Evolutionary conservation across 257 asterid genomes (phyloP), one percentile per base, ranked within the genome.

Genomic region (Henckelia pumila): DNA sequence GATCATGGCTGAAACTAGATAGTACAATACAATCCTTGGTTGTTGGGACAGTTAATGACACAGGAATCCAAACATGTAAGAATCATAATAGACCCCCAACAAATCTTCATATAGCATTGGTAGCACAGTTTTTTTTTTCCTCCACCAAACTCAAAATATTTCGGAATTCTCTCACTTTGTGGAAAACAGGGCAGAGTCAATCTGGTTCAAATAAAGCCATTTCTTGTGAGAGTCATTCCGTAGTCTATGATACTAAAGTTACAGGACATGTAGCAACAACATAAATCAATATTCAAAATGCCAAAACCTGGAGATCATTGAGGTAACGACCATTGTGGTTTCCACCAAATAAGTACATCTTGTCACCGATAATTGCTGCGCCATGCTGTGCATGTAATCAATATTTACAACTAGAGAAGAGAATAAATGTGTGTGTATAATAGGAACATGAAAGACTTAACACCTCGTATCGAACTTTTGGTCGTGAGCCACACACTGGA

Each of bases 301-400:
- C 50, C 66, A 80, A 79, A 70, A 92, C 98, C 98, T 89, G 98
- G 78, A 89, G 96, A 85, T 92, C 98, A 79, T 84, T 88, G 49
- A 92, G 78, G 80, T 92, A 92, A 63, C 96, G 98, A 56, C 98
- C 98, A 71, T 89, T 92, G 83, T 89, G 86, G 80, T 89, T 92
- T 77, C 98, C 98, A 28, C 98, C 98, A 80, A 86, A 92, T 77
- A 86, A 67, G 80, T 92, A 92, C 96, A 92, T 92, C 77, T 87
- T 89, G 72, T 89, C 97, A 69, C 86, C 91, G 69, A 85, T 81
- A 71, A 88, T 85, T 20, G 97, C 95, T 77, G 97, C 95, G 68
- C 95, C 98, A 75, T 92, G 98, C 98, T 92, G 89, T 47, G 64
- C 70, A 76, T 61, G 55, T 66, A 71, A 67, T 59, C 63, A 72